A percentile compares a stretch with the other conserved stretches of the same genome.
These are phyloP conservation scores for Smallanthus sonchifolius DNA, from an alignment of 129 eudicot genomes.

Conservation along the genomic window DNA sequence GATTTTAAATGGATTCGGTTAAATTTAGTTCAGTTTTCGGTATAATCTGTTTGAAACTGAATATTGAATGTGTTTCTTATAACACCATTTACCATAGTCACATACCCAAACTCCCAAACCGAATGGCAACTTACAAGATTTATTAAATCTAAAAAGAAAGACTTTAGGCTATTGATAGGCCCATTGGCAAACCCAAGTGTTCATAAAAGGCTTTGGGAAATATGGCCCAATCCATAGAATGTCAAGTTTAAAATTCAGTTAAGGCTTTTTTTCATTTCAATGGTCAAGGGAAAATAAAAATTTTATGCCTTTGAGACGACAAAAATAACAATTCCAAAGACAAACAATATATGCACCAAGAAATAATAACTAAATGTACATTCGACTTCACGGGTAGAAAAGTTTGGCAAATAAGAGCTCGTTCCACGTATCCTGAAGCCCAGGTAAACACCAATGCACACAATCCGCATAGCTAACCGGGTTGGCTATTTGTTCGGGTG, in stretches of 20 bases:
- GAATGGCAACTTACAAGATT: background rate
- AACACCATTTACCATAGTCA: background rate
- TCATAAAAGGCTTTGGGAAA: background rate
- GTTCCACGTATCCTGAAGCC: slow-evolving; percentile 82
- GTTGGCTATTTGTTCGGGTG: slow-evolving; percentile 63
- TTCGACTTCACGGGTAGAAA: slow-evolving; percentile 46
- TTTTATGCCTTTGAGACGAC: slow-evolving; percentile 7
- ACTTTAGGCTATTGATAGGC: background rate
- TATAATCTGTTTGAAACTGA: no score
- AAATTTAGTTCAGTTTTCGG: no score
- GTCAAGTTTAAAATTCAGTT: background rate
- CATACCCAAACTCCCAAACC: background rate
- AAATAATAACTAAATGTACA: slow-evolving; percentile 4
- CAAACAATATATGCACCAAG: slow-evolving; percentile 21
- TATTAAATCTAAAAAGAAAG: background rate
- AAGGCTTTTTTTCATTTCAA: no score
- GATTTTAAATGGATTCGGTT: no score
- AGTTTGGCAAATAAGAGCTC: slow-evolving; percentile 73
- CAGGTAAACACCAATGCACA: slow-evolving; percentile 83
- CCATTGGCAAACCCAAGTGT: background rate
- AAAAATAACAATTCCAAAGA: slow-evolving; percentile 5
- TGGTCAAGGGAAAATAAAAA: background rate
- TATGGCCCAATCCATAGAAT: slow-evolving; percentile 3
- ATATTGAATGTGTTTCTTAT: no score
- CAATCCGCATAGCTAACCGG: slow-evolving; percentile 76